These are phyloP conservation scores for Sclerotiophoma versabilis DNA, from an alignment of 2,329 filamentous ascomycete species.

Conservation along the genomic window DNA sequence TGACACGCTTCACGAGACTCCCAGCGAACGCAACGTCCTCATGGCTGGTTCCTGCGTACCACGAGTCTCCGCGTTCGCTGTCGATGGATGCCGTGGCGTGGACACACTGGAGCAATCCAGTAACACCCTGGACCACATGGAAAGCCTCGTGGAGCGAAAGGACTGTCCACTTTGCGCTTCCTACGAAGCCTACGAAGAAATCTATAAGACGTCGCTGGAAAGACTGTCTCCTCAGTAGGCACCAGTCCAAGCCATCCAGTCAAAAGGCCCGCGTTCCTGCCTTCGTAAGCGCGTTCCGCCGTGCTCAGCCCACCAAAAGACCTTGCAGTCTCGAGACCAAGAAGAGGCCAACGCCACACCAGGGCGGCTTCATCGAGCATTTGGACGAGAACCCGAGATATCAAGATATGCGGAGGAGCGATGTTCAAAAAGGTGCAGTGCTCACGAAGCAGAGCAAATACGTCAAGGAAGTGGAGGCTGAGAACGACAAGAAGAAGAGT, in stretches of 20 bases:
- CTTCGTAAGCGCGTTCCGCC: background rate
- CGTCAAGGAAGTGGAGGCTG: background rate
- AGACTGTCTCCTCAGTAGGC: background rate
- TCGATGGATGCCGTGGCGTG: background rate
- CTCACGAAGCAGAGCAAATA: background rate
- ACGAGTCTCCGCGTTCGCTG: background rate
- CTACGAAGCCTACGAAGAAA: background rate
- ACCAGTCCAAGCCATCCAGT: background rate
- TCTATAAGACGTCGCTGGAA: background rate
- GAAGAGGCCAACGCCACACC: background rate
- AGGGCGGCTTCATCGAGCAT: background rate
- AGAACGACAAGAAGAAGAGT: background rate
- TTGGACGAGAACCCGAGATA: background rate
- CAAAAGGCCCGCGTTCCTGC: background rate
- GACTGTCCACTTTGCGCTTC: background rate
- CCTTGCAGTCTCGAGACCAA: background rate
- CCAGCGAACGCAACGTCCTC: background rate
- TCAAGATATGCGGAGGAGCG: background rate
- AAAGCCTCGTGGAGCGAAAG: background rate
- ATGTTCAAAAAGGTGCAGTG: background rate
- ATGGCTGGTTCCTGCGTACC: background rate
- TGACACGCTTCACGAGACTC: background rate
- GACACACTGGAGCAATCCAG: background rate
- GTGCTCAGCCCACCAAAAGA: background rate
- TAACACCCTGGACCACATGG: slow-evolving; percentile 1